Evolutionary conservation across 2,329 filamentous ascomycete genomes (phyloP).

Genomic region (Bipolaris bicolor): DNA sequence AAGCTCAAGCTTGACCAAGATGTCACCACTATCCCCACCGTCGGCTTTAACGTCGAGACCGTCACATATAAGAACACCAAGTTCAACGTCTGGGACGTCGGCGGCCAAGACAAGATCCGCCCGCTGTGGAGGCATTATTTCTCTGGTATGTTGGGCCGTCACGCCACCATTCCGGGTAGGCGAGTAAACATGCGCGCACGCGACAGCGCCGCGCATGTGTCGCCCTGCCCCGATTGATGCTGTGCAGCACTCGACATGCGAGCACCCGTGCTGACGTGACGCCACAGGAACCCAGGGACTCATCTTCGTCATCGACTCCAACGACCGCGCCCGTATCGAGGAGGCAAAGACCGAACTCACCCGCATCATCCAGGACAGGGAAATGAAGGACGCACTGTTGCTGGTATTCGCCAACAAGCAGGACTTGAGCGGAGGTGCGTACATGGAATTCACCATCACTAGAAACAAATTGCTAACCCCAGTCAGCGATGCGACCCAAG

Average conservation of each 20-base stretch:
- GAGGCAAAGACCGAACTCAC: slow-evolving; percentile 96
- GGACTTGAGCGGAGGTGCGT: slow-evolving; percentile 86
- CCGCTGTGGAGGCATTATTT: slow-evolving; percentile 99
- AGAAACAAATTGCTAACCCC: slow-evolving; percentile 11
- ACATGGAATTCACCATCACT: background rate
- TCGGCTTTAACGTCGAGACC: slow-evolving; percentile 99
- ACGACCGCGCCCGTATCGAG: slow-evolving; percentile 96
- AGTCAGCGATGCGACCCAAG: slow-evolving; percentile 57
- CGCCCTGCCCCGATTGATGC: slow-evolving; percentile 6
- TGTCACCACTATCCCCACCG: slow-evolving; percentile 98
- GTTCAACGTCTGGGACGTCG: slow-evolving; percentile 99
- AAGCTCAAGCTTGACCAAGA: slow-evolving; percentile 99
- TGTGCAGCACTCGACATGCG: background rate
- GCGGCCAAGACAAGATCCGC: slow-evolving; percentile 99
- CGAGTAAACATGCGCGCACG: slow-evolving; percentile 26
- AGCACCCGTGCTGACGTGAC: slow-evolving; percentile 14
- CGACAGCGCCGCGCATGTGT: slow-evolving; percentile 20
- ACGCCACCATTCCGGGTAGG: slow-evolving; percentile 41
- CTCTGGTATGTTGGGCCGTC: slow-evolving; percentile 65
- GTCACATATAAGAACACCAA: slow-evolving; percentile 99
- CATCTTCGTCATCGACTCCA: slow-evolving; percentile 99
- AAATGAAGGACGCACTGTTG: slow-evolving; percentile 95
- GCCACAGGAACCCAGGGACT: slow-evolving; percentile 84
- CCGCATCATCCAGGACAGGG: slow-evolving; percentile 98
- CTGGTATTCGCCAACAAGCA: slow-evolving; percentile 99